A percentile compares a stretch with the other conserved stretches of the same genome.
Evolutionary conservation across 192 early-diverging fungal species (phyloP).

Genomic region (Coemansia sp.): DNA sequence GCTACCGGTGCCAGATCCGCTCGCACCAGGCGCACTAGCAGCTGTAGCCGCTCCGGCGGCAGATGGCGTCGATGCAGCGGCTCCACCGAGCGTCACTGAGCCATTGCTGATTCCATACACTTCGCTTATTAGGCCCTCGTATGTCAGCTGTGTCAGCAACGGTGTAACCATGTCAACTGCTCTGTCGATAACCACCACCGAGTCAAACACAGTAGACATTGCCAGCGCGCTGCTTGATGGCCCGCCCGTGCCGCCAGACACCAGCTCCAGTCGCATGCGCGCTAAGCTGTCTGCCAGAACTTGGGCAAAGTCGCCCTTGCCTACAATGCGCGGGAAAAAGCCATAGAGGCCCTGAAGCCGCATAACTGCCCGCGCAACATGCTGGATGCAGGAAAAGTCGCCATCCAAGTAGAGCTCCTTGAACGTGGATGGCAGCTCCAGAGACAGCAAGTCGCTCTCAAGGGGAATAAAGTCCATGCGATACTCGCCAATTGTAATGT

Average conservation of each 20-base stretch:
- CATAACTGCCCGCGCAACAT: constrained; percentile 71
- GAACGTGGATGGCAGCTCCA: constrained; percentile 81
- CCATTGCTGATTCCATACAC: constrained; percentile 74
- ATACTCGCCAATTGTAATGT: constrained; percentile 81
- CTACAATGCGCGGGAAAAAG: constrained; percentile 84
- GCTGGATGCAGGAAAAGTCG: constrained; percentile 44
- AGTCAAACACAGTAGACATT: constrained; percentile 70
- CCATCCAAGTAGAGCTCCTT: constrained; percentile 74
- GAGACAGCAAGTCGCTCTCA: constrained; percentile 84
- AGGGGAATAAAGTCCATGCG: constrained; percentile 88
- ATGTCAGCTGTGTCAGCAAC: constrained; percentile 92
- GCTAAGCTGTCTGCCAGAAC: constrained; percentile 71
- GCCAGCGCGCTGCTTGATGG: constrained; percentile 28
- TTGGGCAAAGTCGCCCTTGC: constrained; percentile 84
- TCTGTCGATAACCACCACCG: constrained; percentile 87
- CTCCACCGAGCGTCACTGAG: constrained; percentile 17
- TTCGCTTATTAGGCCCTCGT: constrained; percentile 96
- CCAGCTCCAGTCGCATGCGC: constrained; percentile 80
- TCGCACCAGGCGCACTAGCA: background rate
- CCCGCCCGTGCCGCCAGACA: constrained; percentile 27
- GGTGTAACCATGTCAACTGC: constrained; percentile 89
- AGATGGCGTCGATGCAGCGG: background rate
- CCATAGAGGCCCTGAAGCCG: constrained; percentile 86
- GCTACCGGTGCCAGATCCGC: constrained; percentile 22
- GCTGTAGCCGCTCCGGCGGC: background rate